These are phyloP conservation scores for Parafenestella ontariensis DNA, from an alignment of 2,329 filamentous ascomycete species.

Conservation along the genomic window DNA sequence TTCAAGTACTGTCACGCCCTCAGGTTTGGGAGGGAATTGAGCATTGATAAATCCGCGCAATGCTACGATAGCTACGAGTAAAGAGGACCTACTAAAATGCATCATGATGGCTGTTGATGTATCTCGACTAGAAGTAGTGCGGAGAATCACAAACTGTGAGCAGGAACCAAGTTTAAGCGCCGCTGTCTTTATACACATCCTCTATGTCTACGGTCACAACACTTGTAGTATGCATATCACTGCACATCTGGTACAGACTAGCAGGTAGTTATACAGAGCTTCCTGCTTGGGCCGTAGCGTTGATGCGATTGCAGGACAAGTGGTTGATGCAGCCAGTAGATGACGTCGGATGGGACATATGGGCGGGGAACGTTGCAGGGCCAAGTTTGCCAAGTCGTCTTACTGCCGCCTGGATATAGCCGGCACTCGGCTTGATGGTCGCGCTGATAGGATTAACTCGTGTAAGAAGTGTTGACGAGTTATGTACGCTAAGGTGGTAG, in stretches of 20 bases:
- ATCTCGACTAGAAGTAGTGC: neutral
- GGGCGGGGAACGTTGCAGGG: slow-evolving; percentile 24
- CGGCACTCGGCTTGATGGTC: neutral
- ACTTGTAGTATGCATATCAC: slow-evolving; percentile 1
- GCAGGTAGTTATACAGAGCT: slow-evolving; percentile 22
- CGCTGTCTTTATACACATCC: slow-evolving; percentile 1
- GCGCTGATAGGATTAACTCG: neutral
- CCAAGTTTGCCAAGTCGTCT: slow-evolving; percentile 31
- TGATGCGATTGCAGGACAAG: slow-evolving; percentile 12
- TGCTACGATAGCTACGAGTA: slow-evolving; percentile 20
- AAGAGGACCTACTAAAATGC: slow-evolving; percentile 8
- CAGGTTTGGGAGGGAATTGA: slow-evolving; percentile 51
- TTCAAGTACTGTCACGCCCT: slow-evolving; percentile 48
- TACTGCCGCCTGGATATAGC: slow-evolving; percentile 8
- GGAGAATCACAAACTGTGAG: neutral
- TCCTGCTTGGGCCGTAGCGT: slow-evolving; percentile 32
- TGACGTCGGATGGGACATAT: slow-evolving; percentile 21
- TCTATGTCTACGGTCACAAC: neutral
- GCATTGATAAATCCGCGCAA: slow-evolving; percentile 25
- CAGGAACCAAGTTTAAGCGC: neutral
- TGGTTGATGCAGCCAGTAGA: slow-evolving; percentile 12
- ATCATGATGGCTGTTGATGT: slow-evolving; percentile 8
- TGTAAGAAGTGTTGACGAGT: neutral
- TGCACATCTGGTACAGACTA: neutral
- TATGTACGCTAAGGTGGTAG: neutral